Percentiles rank a stretch among this genome's conserved stretches.
These are phyloP conservation scores for Rhododendron henanense DNA, from an alignment of 148 eudicot genomes.

Conservation along the genomic window DNA sequence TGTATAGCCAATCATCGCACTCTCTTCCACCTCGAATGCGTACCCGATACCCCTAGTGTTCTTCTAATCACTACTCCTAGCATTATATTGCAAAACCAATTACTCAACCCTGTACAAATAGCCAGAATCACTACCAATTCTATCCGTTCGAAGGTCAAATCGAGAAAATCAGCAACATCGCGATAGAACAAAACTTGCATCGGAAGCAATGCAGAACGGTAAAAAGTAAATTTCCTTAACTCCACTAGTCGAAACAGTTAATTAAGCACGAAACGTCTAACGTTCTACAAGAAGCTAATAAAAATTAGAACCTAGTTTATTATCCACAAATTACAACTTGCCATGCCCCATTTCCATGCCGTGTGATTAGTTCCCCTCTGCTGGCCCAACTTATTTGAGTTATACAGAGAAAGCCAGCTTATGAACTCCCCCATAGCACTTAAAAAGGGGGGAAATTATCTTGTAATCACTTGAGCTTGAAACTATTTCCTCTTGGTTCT, in stretches of 20 bases:
- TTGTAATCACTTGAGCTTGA: background rate
- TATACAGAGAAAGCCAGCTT: conserved; percentile 5
- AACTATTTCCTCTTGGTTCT: background rate
- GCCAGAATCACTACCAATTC: too few relatives aligned
- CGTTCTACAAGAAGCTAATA: conserved; percentile 6
- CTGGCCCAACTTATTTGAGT: conserved; percentile 6
- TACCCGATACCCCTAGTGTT: too few relatives aligned
- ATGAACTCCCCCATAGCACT: background rate
- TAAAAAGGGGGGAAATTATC: background rate
- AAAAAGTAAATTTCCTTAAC: background rate
- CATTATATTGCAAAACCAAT: too few relatives aligned
- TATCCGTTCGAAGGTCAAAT: background rate
- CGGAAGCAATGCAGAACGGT: background rate
- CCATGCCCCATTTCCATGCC: background rate
- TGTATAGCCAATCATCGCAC: background rate
- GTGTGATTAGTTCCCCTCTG: background rate
- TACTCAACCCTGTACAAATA: too few relatives aligned
- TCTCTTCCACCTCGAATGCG: background rate
- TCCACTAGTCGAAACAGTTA: conserved; percentile 10
- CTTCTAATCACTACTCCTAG: too few relatives aligned
- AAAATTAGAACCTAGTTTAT: background rate
- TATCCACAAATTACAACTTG: background rate
- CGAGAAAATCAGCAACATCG: background rate
- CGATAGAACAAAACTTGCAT: conserved; percentile 5
- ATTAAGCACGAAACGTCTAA: background rate